Evolutionary conservation across 2,329 filamentous ascomycete species (phyloP).

Genomic region (Geosmithia morbida): DNA sequence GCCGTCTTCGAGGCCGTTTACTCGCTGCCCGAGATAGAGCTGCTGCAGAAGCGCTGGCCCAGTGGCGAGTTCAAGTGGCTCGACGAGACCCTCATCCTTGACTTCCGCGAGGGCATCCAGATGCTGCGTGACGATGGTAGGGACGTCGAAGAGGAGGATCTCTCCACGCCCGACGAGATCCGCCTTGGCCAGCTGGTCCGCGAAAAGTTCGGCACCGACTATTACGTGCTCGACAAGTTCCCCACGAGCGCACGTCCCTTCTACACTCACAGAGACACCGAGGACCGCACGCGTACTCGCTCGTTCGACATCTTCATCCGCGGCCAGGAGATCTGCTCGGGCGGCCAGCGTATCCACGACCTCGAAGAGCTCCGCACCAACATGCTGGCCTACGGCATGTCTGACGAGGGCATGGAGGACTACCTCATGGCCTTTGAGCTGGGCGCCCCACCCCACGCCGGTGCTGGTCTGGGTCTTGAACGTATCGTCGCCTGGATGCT

Average conservation of each 20-base stretch:
- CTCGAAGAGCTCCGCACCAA: slow-evolving; percentile 58
- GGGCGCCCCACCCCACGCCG: slow-evolving; percentile 78
- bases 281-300: slow-evolving; percentile 63
- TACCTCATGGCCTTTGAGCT: slow-evolving; percentile 82
- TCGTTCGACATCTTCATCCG: slow-evolving; percentile 93
- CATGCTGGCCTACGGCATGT: slow-evolving; percentile 62
- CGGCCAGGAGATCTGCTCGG: slow-evolving; percentile 83
- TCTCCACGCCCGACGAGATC: slow-evolving; percentile 77
- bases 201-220: slow-evolving; percentile 77
- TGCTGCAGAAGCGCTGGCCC: slow-evolving; percentile 72
- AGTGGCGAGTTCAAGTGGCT: slow-evolving; percentile 78
- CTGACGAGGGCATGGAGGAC: slow-evolving; percentile 74
- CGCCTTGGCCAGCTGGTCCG: slow-evolving; percentile 72
- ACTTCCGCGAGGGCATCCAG: slow-evolving; percentile 65
- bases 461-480: slow-evolving; percentile 81
- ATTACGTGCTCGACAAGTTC: slow-evolving; percentile 92
- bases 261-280: slow-evolving; percentile 74
- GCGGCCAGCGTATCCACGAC: slow-evolving; percentile 86
- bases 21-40: slow-evolving; percentile 52
- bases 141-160: slow-evolving; percentile 58
- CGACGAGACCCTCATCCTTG: slow-evolving; percentile 69
- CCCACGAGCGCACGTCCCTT: slow-evolving; percentile 73
- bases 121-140: slow-evolving; percentile 77
- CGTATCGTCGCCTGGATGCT: slow-evolving; percentile 77
- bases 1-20: slow-evolving; percentile 39